These are phyloP conservation scores for Crepidotus variabilis DNA, from an alignment of 768 basidiomycete species.

Conservation along the genomic window DNA sequence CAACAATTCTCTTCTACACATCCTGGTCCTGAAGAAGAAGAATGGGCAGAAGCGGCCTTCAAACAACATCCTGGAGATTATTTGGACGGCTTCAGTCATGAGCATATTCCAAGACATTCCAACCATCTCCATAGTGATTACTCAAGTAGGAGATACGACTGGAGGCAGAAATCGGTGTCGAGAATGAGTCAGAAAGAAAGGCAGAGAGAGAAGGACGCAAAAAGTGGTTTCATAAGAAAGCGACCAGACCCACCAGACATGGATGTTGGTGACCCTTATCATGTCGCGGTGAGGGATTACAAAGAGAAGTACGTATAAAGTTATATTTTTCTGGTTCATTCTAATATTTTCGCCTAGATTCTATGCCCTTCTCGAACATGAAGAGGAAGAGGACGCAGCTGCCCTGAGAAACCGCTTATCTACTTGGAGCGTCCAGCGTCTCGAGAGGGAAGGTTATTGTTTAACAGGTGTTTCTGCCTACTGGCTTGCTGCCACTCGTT, in stretches of 20 bases:
- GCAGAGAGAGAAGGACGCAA: too few relatives aligned
- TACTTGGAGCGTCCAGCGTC: slow-evolving; percentile 57
- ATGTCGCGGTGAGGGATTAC: slow-evolving; percentile 51
- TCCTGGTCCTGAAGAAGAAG: too few relatives aligned
- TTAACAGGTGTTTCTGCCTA: slow-evolving; percentile 62
- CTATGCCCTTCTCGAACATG: slow-evolving; percentile 46
- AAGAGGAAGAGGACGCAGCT: slow-evolving; percentile 62
- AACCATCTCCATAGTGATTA: too few relatives aligned
- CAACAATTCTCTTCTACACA: too few relatives aligned
- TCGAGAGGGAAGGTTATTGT: slow-evolving; percentile 71
- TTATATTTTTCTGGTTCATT: not conserved
- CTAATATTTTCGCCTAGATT: slow-evolving; percentile 28
- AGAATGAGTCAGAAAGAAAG: too few relatives aligned
- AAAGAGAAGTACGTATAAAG: slow-evolving; percentile 37
- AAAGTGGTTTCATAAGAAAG: slow-evolving; percentile 28
- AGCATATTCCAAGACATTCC: too few relatives aligned
- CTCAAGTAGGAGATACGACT: too few relatives aligned
- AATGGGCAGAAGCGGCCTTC: too few relatives aligned
- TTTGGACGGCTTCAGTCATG: too few relatives aligned
- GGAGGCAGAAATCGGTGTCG: too few relatives aligned
- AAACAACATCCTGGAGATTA: too few relatives aligned
- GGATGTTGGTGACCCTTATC: slow-evolving; percentile 35
- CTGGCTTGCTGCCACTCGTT: slow-evolving; percentile 63
- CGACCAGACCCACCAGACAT: slow-evolving; percentile 30
- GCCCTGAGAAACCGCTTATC: slow-evolving; percentile 60